Evolutionary conservation across 352 stramenopile genomes (phyloP), one percentile per base, ranked within the genome.

Genomic region (Phytopythium montanum): DNA sequence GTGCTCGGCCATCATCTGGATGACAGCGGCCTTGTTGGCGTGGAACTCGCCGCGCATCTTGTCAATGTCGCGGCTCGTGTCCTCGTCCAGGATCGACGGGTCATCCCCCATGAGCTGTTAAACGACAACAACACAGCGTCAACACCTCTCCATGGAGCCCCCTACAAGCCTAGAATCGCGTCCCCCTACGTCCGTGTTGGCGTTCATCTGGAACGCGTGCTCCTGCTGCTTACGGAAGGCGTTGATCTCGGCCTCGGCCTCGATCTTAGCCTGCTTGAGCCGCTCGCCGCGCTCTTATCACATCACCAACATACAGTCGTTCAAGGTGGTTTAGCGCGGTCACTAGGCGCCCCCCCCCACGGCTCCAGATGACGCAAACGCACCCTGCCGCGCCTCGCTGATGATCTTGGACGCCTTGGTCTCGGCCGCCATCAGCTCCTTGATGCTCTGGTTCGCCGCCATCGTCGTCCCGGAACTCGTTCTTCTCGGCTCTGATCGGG

Each of bases 361-460:
- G 12, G 36, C 36, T n/a, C 14, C 12, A 13, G 14, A n/a, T 5
- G 36, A 14, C 39, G 39, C 39, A 48, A 54, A 46, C 49, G 5
- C 12, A 92, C 85, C 86, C 79, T 91, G 79, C 26, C 85, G 80
- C 26, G 87, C 85, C 65, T 96, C 87, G 61, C 79, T 91, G 56
- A 96, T 92, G 72, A 96, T 92, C 67, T 93, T 90, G 60, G 84
- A 94, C n/a, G 87, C 85, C 77, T 94, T 96, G 50, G 79, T 91
- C 79, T 96, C 87, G 58, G 87, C 87, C 51, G 85, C 82, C 76
- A 94, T 92, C 38, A 96, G 80, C 81, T 96, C 87, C 72, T 96
- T 92, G 62, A 93, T 95, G 67, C 85, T 92, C 66, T 92, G 79
- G 69, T 95, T 92, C 63, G 78, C 78, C 45, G 85, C 81, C 85